Evolutionary conservation across 352 stramenopile species (phyloP), one percentile per base, ranked within the genome.

Genomic region (Phytophthora ohioensis): DNA sequence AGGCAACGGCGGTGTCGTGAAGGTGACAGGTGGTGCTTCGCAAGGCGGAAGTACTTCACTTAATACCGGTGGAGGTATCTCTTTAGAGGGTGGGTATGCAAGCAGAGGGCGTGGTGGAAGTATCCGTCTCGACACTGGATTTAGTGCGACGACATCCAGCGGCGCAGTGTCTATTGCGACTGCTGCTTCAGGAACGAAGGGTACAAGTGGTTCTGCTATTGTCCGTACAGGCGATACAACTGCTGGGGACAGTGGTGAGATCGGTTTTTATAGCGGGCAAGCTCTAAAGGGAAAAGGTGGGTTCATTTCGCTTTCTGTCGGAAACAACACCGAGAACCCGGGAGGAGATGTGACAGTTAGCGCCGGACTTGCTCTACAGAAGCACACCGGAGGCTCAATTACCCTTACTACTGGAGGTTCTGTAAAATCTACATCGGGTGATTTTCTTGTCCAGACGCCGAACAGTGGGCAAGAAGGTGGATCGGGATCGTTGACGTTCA

Each of bases 1-100:
- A 49, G 93, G 94, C 21, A 82, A 90, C 63, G 93, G 94, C n/a
- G 95, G 94, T 38, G 71, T 84, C n/a, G 78, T 98, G 12, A 83
- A 90, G 8, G 46, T 98, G 32, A 84, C 81, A 65, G 92, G 91
- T 60, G 94, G 95, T 58, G 84, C 82, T 45, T 88, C 87, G 31
- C 73, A 97, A 78, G 90, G 94, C 17, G 65, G 65, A 34, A 82
- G 81, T 15, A 88, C 66, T 35, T 47, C 74, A 56, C 49, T 69
- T 54, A 81, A 95, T 58, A 71, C 82, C 54, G 95, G 95, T 32
- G 95, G 94, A 45, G 67, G 80, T 38, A 60, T 97, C 12, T 73
- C 75, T 66, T 43, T 96, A 27, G 81, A 93, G 57, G 91, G 73
- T 69, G 95, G 95, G 3, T 94, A 75, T 49, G 75, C 80, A 9